Conservation (phyloP, 23 red algal species). For the Agarophyton chilense region DNA sequence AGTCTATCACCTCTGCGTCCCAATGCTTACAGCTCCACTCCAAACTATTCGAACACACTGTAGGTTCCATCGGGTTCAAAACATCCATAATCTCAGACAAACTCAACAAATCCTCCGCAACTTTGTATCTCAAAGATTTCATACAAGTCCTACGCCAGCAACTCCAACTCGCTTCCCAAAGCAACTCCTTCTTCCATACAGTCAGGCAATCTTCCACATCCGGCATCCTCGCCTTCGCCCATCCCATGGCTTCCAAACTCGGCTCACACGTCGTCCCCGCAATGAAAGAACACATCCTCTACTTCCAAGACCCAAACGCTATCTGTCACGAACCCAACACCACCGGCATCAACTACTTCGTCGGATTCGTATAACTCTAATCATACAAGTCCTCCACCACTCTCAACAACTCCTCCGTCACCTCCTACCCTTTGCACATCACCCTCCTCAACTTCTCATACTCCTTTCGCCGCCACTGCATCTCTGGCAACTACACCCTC, state of each 20-base stretch:
- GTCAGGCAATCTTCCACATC: not conserved
- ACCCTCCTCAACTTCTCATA: not conserved
- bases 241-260: not conserved
- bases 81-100: not conserved
- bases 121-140: not conserved
- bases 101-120: not conserved
- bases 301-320: not conserved
- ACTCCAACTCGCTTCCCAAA: not conserved
- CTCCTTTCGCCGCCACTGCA: not conserved
- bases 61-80: not conserved
- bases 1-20: not conserved
- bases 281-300: not conserved
- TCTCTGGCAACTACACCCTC: not conserved
- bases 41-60: not conserved
- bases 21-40: not conserved
- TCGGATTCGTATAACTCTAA: not conserved
- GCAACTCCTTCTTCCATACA: not conserved
- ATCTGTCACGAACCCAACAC: no score
- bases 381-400: not conserved
- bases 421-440: slow-evolving; percentile 4
- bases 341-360: not conserved
- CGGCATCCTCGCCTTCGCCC: not conserved
- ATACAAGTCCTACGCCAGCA: not conserved
- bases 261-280: not conserved
- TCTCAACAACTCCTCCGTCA: not conserved